Evolutionary conservation across 2,329 filamentous ascomycete species (phyloP).

Genomic region (Colletotrichum sp.): DNA sequence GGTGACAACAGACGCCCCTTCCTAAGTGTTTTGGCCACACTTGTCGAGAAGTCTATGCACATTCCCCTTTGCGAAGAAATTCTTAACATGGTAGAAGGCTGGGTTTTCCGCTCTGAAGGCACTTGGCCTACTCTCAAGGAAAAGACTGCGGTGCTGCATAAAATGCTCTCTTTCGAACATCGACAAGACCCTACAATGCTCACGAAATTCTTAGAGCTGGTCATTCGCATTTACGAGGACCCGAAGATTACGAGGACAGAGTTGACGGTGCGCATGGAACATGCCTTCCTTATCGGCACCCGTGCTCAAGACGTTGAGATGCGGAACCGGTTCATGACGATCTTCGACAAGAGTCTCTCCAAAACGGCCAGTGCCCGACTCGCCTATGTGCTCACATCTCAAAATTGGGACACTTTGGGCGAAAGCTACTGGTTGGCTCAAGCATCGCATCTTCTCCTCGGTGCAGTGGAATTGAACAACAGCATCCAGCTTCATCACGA

Average conservation of each 20-base stretch:
- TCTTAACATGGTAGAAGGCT: slow-evolving; percentile 88
- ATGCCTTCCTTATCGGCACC: slow-evolving; percentile 96
- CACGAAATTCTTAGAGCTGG: slow-evolving; percentile 91
- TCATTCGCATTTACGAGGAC: slow-evolving; percentile 98
- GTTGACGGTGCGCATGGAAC: slow-evolving; percentile 95
- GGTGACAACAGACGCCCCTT: slow-evolving; percentile 92
- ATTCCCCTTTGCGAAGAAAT: slow-evolving; percentile 90
- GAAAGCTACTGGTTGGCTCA: slow-evolving; percentile 98
- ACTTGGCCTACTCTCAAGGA: slow-evolving; percentile 98
- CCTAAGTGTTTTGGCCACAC: slow-evolving; percentile 89
- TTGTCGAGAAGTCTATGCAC: slow-evolving; percentile 94
- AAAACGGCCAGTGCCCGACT: slow-evolving; percentile 88
- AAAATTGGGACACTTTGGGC: slow-evolving; percentile 95
- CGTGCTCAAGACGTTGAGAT: slow-evolving; percentile 93
- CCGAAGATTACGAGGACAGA: slow-evolving; percentile 94
- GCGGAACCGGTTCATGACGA: slow-evolving; percentile 94
- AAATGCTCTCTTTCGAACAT: slow-evolving; percentile 96
- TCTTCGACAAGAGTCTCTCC: slow-evolving; percentile 95
- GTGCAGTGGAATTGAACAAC: slow-evolving; percentile 86
- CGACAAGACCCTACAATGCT: slow-evolving; percentile 83
- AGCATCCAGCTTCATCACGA: slow-evolving; percentile 79
- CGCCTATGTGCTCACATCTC: slow-evolving; percentile 85
- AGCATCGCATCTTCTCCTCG: slow-evolving; percentile 90
- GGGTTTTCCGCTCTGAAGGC: slow-evolving; percentile 95
- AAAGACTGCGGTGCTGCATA: slow-evolving; percentile 98